Percentiles rank a stretch among this genome's conserved stretches.
Evolutionary conservation across 257 asterid genomes (phyloP).

Genomic region (Capsicum chinense): DNA sequence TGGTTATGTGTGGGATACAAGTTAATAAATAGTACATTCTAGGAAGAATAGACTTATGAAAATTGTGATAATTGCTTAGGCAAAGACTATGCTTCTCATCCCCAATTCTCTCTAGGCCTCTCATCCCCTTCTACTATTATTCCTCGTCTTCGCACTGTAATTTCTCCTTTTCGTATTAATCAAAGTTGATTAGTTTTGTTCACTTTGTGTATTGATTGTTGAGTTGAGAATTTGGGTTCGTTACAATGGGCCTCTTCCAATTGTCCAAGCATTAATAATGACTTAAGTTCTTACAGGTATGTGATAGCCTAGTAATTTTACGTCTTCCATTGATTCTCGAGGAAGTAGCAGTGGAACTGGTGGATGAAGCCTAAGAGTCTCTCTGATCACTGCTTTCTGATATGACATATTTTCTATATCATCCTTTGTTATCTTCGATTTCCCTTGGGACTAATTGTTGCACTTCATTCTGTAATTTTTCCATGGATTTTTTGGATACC

Average conservation of each 20-base stretch:
- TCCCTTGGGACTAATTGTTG: slow-evolving; percentile 28
- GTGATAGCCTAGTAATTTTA: slow-evolving; percentile 47
- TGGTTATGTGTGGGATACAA: too few species aligned
- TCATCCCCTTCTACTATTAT: too few species aligned
- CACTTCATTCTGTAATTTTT: slow-evolving; percentile 44
- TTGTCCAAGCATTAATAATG: slow-evolving; percentile 57
- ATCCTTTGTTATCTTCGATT: slow-evolving; percentile 37
- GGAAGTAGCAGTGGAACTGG: slow-evolving; percentile 54
- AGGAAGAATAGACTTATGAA: too few species aligned
- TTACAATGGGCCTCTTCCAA: slow-evolving; percentile 43
- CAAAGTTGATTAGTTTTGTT: too few species aligned
- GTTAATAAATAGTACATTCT: too few species aligned
- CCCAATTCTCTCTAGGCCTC: too few species aligned
- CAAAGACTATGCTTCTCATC: too few species aligned
- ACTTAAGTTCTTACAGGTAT: slow-evolving; percentile 43
- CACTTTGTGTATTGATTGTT: too few species aligned
- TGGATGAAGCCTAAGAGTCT: slow-evolving; percentile 46
- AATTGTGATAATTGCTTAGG: too few species aligned
- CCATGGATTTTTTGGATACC: slow-evolving; percentile 15
- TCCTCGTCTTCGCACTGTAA: too few species aligned
- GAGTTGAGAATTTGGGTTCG: too few species aligned
- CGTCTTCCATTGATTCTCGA: slow-evolving; percentile 47
- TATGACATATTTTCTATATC: slow-evolving; percentile 50
- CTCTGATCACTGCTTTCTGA: slow-evolving; percentile 52
- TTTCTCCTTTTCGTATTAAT: too few species aligned